Evolutionary conservation across 805 yeast genomes (phyloP).

Genomic region (Ogataea glucozyma): DNA sequence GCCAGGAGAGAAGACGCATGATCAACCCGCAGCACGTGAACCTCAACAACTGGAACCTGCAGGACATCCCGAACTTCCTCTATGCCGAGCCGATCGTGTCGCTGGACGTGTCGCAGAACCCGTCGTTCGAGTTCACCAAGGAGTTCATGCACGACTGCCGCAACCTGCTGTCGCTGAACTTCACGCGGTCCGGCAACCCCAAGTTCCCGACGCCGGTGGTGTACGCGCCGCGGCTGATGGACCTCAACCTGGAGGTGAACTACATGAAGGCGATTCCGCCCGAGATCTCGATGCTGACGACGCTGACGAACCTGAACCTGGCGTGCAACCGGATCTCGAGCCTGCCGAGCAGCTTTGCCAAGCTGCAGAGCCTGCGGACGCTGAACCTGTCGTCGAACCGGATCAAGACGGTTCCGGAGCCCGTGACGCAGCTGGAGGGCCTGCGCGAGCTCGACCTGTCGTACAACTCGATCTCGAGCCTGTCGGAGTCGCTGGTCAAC

Average conservation of each 20-base stretch:
- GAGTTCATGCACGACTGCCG: constrained; percentile 83
- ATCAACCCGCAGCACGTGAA: constrained; percentile 73
- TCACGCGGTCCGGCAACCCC: constrained; percentile 71
- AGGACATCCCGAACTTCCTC: constrained; percentile 81
- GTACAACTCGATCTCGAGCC: constrained; percentile 63
- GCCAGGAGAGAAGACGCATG: constrained; percentile 37
- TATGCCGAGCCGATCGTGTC: constrained; percentile 80
- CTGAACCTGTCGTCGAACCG: constrained; percentile 82
- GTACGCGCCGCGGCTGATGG: constrained; percentile 64
- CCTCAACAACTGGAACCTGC: constrained; percentile 69
- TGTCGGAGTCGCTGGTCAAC: constrained; percentile 64
- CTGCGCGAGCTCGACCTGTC: constrained; percentile 75
- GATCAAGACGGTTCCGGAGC: constrained; percentile 62
- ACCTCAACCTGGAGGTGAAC: constrained; percentile 76
- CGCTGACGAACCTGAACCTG: constrained; percentile 59
- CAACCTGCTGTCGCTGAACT: constrained; percentile 65
- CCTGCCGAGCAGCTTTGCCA: constrained; percentile 63
- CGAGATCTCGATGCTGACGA: constrained; percentile 52
- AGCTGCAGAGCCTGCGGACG: constrained; percentile 51
- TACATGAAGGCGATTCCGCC: constrained; percentile 64
- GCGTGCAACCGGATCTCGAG: constrained; percentile 72
- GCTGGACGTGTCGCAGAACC: constrained; percentile 82
- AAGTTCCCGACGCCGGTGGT: constrained; percentile 73
- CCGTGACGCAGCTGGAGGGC: constrained; percentile 57
- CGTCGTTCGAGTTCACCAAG: constrained; percentile 77